Conservation (phyloP, 352 stramenopile genomes). For the Lagenidium sp. region DNA sequence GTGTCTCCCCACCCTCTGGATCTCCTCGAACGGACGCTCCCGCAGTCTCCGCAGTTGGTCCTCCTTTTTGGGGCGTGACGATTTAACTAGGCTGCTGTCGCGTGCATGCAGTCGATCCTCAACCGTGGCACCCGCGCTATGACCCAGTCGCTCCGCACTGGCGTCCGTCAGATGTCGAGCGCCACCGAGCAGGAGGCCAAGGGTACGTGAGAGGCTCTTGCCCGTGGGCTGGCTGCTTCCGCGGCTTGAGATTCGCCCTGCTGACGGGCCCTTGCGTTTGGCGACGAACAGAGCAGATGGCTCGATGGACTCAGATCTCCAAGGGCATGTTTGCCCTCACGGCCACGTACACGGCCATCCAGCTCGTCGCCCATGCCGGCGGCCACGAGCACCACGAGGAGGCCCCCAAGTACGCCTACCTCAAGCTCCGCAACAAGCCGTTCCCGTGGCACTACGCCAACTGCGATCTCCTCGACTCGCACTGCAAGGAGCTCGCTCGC, state of each 20-base stretch:
- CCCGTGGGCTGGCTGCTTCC: no score
- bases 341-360: constrained; percentile 42
- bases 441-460: constrained; percentile 74
- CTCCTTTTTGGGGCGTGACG: no score
- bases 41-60: no score
- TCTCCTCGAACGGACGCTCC: constrained; percentile 20
- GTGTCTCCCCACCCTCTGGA: no score
- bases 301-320: constrained; percentile 78
- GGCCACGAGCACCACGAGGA: constrained; percentile 52
- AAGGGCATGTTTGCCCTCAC: constrained; percentile 73
- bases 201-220: constrained; percentile 18
- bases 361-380: constrained; percentile 34
- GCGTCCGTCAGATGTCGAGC: constrained; percentile 69
- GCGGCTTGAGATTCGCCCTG: no score
- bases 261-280: no score
- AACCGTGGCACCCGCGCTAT: constrained; percentile 44
- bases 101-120: constrained; percentile 47
- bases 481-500: constrained; percentile 59
- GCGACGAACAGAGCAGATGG: constrained; percentile 81
- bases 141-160: constrained; percentile 40
- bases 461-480: constrained; percentile 71
- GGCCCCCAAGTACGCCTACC: constrained; percentile 60
- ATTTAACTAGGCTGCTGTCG: no score
- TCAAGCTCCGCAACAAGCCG: constrained; percentile 84
- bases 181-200: constrained; percentile 78